Percentiles rank a stretch among this genome's conserved stretches.
Evolutionary conservation across 768 basidiomycete species (phyloP).

Genomic region (Termitomyces sp.): DNA sequence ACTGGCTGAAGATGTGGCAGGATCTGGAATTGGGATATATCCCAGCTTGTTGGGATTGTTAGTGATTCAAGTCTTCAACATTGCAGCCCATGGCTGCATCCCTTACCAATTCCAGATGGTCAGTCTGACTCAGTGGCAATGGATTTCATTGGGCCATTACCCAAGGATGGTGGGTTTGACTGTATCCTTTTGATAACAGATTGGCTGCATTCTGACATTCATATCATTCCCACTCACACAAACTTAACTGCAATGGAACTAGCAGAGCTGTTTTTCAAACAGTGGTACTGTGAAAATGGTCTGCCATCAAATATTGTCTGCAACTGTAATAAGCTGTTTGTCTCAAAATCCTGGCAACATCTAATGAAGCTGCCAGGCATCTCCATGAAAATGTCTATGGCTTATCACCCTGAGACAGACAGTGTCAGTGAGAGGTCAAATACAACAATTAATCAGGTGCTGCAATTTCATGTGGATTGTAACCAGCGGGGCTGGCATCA

Average conservation of each 20-base stretch:
- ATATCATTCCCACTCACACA: no score
- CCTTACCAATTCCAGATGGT: conserved; percentile 22
- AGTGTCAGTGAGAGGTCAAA: not conserved
- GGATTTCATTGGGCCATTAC: no score
- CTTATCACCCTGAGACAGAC: not conserved
- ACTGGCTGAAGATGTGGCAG: conserved; percentile 33
- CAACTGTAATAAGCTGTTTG: no score
- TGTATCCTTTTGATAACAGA: no score
- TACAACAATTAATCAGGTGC: not conserved
- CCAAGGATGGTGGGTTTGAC: no score
- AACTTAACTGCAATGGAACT: no score
- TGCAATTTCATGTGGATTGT: not conserved
- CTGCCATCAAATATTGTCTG: not conserved
- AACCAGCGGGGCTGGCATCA: not conserved
- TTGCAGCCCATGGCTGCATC: conserved; percentile 12
- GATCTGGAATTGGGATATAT: conserved; percentile 11
- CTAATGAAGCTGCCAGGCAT: not conserved
- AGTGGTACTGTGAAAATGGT: not conserved
- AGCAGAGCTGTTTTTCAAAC: no score
- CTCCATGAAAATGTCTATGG: not conserved
- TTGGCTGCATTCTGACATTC: no score
- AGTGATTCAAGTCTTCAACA: conserved; percentile 26
- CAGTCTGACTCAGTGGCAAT: not conserved
- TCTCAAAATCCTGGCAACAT: not conserved
- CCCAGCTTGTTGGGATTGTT: conserved; percentile 10